Percentiles rank a stretch among this genome's conserved stretches.
These are phyloP conservation scores for Colletotrichum sp. DNA, from an alignment of 2,329 filamentous ascomycete species.

Conservation along the genomic window DNA sequence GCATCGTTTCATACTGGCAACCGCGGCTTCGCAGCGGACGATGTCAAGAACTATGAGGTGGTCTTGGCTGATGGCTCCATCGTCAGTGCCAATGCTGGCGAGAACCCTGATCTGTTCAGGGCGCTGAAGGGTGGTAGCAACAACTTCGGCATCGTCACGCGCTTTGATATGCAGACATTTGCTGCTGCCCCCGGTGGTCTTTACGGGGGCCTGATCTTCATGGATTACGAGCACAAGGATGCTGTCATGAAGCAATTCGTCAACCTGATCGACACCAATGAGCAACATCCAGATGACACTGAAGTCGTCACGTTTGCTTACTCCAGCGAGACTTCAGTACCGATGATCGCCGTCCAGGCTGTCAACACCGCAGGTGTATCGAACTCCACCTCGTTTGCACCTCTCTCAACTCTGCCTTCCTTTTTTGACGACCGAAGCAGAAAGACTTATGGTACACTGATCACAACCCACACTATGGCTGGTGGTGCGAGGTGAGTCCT, in stretches of 20 bases:
- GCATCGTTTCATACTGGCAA: constrained; percentile 23
- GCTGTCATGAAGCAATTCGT: not conserved
- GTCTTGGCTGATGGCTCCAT: constrained; percentile 48
- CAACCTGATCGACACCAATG: not conserved
- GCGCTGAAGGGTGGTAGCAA: constrained; percentile 52
- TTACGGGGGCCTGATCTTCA: not conserved
- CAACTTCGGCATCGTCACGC: constrained; percentile 49
- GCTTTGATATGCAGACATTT: constrained; percentile 27
- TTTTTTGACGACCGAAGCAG: not conserved
- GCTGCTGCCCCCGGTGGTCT: not conserved
- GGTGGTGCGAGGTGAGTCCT: not conserved
- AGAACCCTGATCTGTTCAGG: constrained; percentile 47
- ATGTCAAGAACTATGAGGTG: constrained; percentile 45
- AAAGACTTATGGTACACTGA: not conserved
- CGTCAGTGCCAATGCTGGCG: constrained; percentile 38
- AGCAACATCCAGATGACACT: not conserved
- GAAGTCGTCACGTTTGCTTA: not conserved
- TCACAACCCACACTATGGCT: not conserved
- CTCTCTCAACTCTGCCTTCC: not conserved
- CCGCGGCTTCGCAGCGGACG: constrained; percentile 41
- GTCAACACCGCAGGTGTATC: not conserved
- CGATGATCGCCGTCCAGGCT: not conserved
- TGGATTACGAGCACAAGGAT: not conserved
- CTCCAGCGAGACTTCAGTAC: not conserved
- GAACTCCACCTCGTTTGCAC: not conserved